Evolutionary conservation across 345 rosid genomes (phyloP).

Genomic region (Pelargonium nanum): DNA sequence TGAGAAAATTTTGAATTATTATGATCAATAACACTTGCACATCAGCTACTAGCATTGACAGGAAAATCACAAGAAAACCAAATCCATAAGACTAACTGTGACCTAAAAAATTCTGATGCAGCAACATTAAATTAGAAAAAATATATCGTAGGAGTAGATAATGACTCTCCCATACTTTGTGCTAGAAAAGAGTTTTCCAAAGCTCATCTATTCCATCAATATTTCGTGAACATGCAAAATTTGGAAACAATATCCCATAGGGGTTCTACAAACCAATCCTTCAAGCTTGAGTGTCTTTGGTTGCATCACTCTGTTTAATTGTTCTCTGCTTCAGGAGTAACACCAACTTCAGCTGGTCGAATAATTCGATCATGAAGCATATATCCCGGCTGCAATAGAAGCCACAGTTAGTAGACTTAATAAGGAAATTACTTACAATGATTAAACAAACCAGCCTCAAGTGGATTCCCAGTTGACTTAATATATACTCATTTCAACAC

Average conservation of each 20-base stretch:
- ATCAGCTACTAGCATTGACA: no score
- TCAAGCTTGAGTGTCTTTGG: conserved; percentile 15
- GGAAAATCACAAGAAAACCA: no score
- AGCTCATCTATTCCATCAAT: no score
- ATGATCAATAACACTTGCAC: no score
- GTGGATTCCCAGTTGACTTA: neutral
- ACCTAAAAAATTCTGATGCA: no score
- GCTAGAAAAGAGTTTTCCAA: neutral
- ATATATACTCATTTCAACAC: neutral
- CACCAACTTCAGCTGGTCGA: conserved; percentile 93
- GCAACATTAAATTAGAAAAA: no score
- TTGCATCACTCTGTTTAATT: conserved; percentile 10
- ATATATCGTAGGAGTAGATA: no score
- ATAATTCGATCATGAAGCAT: conserved; percentile 59
- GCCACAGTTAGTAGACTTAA: neutral
- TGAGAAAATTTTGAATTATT: no score
- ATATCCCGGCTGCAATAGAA: conserved; percentile 60
- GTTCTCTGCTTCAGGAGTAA: conserved; percentile 42
- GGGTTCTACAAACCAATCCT: neutral
- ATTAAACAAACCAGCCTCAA: neutral
- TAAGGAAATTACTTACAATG: neutral
- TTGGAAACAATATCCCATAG: neutral
- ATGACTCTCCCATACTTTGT: neutral
- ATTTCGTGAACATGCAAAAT: no score
- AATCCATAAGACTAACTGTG: no score